Conservation (phyloP, 345 rosid genomes). For the Brassica incana region DNA sequence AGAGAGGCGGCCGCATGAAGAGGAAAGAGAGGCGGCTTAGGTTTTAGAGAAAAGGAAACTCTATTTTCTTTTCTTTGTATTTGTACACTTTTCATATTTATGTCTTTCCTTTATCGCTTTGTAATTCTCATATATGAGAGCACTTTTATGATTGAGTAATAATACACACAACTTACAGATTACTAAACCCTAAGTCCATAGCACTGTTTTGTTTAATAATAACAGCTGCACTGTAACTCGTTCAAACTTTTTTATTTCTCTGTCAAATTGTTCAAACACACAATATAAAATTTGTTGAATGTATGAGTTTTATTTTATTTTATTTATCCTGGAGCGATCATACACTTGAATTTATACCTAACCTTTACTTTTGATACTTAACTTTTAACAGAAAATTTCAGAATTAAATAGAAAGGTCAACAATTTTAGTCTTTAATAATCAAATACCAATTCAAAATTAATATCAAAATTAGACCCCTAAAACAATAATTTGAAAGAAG, state of each 20-base stretch:
- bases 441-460: background rate
- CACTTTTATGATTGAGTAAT: no score
- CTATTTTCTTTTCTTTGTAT: no score
- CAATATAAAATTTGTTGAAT: background rate
- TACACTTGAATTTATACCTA: background rate
- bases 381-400: background rate
- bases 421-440: background rate
- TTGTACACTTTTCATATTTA: no score
- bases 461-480: background rate
- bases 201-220: no score
- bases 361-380: background rate
- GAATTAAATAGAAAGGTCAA: slow-evolving; percentile 14
- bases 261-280: slow-evolving; percentile 7
- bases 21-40: no score
- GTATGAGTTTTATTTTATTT: background rate
- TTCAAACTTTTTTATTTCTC: background rate
- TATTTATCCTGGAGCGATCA: background rate
- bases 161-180: no score
- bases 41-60: no score
- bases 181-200: no score
- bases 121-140: no score
- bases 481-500: background rate
- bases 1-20: no score
- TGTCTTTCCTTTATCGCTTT: no score
- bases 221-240: background rate